Percentiles rank a stretch among this genome's conserved stretches.
Conservation (phyloP, 1,284 basidiomycete species). For the Fistulinella cinereoalba region DNA sequence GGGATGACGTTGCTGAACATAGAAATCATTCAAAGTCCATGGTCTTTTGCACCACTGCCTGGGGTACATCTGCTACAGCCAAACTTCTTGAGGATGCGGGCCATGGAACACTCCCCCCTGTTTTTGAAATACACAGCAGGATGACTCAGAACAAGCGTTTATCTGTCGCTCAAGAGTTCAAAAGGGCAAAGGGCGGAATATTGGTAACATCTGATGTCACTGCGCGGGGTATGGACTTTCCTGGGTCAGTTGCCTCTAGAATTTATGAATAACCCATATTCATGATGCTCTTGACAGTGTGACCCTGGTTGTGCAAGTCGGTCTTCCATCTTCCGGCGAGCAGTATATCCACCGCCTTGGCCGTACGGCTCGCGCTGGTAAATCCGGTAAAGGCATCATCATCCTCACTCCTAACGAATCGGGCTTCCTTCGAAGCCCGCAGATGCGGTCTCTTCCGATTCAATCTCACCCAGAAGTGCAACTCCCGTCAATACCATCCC, state of each 20-base stretch:
- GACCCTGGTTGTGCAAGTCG: conserved; percentile 59
- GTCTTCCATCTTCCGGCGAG: conserved; percentile 77
- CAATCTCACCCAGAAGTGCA: conserved; percentile 26
- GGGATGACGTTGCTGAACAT: conserved; percentile 33
- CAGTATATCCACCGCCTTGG: conserved; percentile 93
- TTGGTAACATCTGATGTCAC: conserved; percentile 91
- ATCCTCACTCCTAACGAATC: conserved; percentile 55
- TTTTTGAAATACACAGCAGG: conserved; percentile 49
- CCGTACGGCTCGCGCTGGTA: conserved; percentile 83
- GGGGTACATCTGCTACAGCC: conserved; percentile 56
- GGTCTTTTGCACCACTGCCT: conserved; percentile 69
- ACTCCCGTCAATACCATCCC: conserved; percentile 24
- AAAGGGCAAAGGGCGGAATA: conserved; percentile 42
- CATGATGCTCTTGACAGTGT: conserved; percentile 38
- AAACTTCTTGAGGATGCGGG: conserved; percentile 40
- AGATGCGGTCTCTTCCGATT: conserved; percentile 44
- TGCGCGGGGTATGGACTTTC: conserved; percentile 87
- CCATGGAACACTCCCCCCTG: conserved; percentile 35
- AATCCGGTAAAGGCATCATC: conserved; percentile 61
- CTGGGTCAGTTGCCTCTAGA: conserved; percentile 52
- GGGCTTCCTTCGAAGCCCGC: conserved; percentile 48
- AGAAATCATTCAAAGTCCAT: conserved; percentile 42
- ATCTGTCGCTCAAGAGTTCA: conserved; percentile 52
- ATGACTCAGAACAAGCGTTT: conserved; percentile 45
- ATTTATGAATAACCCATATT: conserved; percentile 47